phyloP scores from a whole-genome alignment of 1,284 basidiomycete species.

The Kwoniella shivajii region DNA sequence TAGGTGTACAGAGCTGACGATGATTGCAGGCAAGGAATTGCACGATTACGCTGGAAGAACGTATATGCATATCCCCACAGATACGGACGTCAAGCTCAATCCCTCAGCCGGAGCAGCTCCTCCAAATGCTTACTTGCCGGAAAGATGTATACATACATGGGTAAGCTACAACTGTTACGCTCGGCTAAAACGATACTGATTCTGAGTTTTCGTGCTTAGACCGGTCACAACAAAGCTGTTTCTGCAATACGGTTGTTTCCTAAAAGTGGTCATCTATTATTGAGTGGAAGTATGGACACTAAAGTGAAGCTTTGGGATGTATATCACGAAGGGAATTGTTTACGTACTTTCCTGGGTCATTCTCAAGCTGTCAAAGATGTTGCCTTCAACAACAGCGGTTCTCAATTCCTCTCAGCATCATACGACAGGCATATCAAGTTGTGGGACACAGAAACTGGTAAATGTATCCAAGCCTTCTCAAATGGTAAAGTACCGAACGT shows the following conservation, averaged over 20 bases:
- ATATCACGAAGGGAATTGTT: constrained; percentile 93
- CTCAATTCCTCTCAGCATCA: constrained; percentile 84
- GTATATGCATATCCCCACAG: constrained; percentile 89
- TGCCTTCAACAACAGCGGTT: constrained; percentile 89
- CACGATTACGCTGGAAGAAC: constrained; percentile 98
- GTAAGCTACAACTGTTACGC: constrained; percentile 20
- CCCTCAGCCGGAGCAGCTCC: constrained; percentile 72
- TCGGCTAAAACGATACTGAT: background rate
- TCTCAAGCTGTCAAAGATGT: constrained; percentile 95
- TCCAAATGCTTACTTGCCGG: constrained; percentile 91
- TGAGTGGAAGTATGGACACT: constrained; percentile 96
- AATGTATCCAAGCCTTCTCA: constrained; percentile 91
- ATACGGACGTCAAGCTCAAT: constrained; percentile 64
- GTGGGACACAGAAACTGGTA: constrained; percentile 97
- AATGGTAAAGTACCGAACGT: constrained; percentile 97
- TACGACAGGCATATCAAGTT: constrained; percentile 98
- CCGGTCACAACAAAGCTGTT: constrained; percentile 95
- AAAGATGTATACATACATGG: constrained; percentile 93
- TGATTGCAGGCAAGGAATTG: constrained; percentile 72
- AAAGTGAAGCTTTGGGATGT: constrained; percentile 99
- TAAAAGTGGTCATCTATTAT: constrained; percentile 84
- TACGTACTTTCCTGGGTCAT: constrained; percentile 97
- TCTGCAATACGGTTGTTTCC: constrained; percentile 93
- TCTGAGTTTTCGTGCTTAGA: constrained; percentile 53
- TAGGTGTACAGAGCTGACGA: background rate